These are phyloP conservation scores for Dioszegia hungarica DNA, from an alignment of 768 basidiomycete genomes.

Conservation along the genomic window DNA sequence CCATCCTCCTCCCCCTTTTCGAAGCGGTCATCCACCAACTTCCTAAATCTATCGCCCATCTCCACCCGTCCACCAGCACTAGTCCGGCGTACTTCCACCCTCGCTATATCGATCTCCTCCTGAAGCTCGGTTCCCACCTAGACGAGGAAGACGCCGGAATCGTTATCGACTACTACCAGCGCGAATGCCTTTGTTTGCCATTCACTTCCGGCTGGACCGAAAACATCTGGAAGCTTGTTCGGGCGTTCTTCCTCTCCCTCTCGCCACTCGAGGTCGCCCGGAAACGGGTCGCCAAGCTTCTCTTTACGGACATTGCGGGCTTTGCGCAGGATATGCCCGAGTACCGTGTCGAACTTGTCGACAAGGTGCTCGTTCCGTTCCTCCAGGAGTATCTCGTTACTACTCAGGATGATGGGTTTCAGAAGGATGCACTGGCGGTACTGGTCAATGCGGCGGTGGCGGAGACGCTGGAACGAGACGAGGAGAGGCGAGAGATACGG, in stretches of 20 bases:
- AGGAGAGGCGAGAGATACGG: constrained; percentile 25
- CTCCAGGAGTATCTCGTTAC: constrained; percentile 44
- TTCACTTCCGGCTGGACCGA: constrained; percentile 45
- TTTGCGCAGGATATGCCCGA: constrained; percentile 42
- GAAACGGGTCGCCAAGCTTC: constrained; percentile 27
- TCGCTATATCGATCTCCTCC: constrained; percentile 43
- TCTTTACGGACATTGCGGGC: constrained; percentile 44
- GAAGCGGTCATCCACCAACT: constrained; percentile 32
- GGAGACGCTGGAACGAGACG: constrained; percentile 47
- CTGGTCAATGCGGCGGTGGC: constrained; percentile 42
- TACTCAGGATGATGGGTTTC: constrained; percentile 45
- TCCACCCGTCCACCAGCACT: constrained; percentile 27
- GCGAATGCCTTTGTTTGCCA: constrained; percentile 45
- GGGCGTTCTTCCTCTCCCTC: constrained; percentile 31
- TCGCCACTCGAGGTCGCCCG: constrained; percentile 11
- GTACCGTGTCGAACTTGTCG: constrained; percentile 40
- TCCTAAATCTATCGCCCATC: constrained; percentile 29
- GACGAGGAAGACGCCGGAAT: constrained; percentile 34
- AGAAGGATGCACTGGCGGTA: constrained; percentile 38
- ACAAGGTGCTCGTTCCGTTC: constrained; percentile 47
- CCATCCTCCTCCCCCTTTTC: constrained; percentile 16
- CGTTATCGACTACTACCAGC: constrained; percentile 44
- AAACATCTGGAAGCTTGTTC: constrained; percentile 44
- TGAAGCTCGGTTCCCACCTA: constrained; percentile 47
- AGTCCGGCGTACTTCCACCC: constrained; percentile 34